A percentile compares a stretch with the other conserved stretches of the same genome.
Conservation (phyloP, 768 basidiomycete species). For the Strobilomyces echinocephalus region DNA sequence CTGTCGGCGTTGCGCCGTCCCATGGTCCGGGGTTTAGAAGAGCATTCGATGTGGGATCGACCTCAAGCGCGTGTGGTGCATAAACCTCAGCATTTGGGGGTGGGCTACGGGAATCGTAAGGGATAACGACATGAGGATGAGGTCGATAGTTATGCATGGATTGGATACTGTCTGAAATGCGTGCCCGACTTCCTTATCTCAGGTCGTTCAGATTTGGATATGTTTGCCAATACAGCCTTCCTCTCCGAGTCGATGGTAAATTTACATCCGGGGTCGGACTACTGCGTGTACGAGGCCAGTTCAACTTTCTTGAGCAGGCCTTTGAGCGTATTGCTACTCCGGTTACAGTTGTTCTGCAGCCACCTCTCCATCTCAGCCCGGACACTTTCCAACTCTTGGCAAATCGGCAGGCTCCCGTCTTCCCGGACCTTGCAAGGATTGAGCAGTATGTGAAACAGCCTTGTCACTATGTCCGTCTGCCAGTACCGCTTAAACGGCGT, state of each 20-base stretch:
- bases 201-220: too few species aligned
- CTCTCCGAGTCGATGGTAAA: too few species aligned
- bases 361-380: conserved; percentile 83
- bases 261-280: not conserved
- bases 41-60: conserved; percentile 16
- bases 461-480: conserved; percentile 84
- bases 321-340: conserved; percentile 75
- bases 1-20: conserved; percentile 29
- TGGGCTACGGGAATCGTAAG: conserved; percentile 33
- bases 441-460: conserved; percentile 79
- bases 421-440: conserved; percentile 65
- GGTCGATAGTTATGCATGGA: conserved; percentile 30
- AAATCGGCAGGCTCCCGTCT: conserved; percentile 65
- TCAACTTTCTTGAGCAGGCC: conserved; percentile 81
- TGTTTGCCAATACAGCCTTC: conserved; percentile 8
- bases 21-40: conserved; percentile 30
- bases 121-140: conserved; percentile 37
- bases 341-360: conserved; percentile 83
- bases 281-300: conserved; percentile 38
- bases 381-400: conserved; percentile 57
- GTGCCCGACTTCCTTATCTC: too few species aligned
- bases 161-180: not conserved
- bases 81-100: conserved; percentile 25
- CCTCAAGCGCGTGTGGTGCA: conserved; percentile 31
- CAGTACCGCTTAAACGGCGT: conserved; percentile 91